Evolutionary conservation across 768 basidiomycete genomes (phyloP).

Genomic region (Cystofilobasidium ferigula): DNA sequence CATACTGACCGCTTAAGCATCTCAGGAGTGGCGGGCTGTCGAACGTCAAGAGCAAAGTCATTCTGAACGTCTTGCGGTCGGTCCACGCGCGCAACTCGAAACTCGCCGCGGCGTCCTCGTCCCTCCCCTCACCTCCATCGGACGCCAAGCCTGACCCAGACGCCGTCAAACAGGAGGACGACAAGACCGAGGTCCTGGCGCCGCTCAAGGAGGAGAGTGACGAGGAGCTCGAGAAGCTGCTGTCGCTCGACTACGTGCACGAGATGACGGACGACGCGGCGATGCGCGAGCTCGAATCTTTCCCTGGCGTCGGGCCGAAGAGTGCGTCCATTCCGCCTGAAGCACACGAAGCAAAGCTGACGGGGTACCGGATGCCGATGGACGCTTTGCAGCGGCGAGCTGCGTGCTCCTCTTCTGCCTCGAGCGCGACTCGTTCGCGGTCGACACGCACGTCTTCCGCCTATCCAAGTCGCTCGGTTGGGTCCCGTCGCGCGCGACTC

Average conservation of each 20-base stretch:
- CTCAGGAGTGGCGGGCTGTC: constrained; percentile 22
- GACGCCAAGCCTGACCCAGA: neutral
- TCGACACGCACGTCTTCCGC: constrained; percentile 25
- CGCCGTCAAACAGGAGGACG: neutral
- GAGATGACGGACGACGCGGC: constrained; percentile 10
- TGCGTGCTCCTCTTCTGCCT: constrained; percentile 25
- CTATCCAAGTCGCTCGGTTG: constrained; percentile 23
- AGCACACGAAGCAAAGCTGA: neutral
- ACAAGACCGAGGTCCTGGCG: neutral
- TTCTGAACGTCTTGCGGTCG: constrained; percentile 8
- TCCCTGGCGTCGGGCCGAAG: constrained; percentile 24
- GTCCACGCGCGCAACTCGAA: constrained; percentile 4
- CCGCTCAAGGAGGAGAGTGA: neutral
- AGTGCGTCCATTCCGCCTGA: constrained; percentile 3
- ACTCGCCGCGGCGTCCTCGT: neutral
- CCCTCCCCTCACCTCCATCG: neutral
- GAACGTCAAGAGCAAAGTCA: constrained; percentile 21
- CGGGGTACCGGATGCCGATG: too few relatives aligned
- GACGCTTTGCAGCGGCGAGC: constrained; percentile 18
- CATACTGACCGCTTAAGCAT: neutral
- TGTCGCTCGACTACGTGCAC: constrained; percentile 20
- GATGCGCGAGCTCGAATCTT: constrained; percentile 21
- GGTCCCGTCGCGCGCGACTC: constrained; percentile 19
- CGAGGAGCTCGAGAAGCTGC: constrained; percentile 5
- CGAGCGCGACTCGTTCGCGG: constrained; percentile 21